A percentile compares a stretch with the other conserved stretches of the same genome.
Evolutionary conservation across 805 yeast genomes (phyloP).

Genomic region (Starmerella ratchasimensis): DNA sequence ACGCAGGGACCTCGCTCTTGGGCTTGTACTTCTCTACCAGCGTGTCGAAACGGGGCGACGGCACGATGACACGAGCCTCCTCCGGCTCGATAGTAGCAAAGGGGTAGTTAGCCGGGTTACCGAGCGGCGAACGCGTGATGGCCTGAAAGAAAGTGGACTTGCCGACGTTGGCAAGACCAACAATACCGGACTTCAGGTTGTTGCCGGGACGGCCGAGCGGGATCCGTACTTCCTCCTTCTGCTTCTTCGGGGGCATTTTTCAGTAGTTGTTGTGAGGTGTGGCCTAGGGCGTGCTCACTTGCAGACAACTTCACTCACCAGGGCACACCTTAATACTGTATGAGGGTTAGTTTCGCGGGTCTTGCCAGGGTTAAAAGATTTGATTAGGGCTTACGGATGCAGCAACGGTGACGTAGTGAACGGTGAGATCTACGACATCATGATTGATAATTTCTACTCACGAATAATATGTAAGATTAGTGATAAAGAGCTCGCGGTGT

Average conservation of each 20-base stretch:
- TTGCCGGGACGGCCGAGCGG: constrained; percentile 75
- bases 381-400: too few relatives aligned
- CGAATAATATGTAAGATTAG: too few relatives aligned
- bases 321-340: too few relatives aligned
- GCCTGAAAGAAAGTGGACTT: constrained; percentile 97
- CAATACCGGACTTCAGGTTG: constrained; percentile 69
- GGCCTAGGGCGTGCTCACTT: neutral
- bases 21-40: constrained; percentile 63
- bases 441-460: too few relatives aligned
- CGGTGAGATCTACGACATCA: too few relatives aligned
- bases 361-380: too few relatives aligned
- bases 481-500: too few relatives aligned
- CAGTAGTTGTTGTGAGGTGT: neutral
- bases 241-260: constrained; percentile 63
- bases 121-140: constrained; percentile 80
- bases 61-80: constrained; percentile 91
- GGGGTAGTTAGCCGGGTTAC: constrained; percentile 96
- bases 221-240: constrained; percentile 55
- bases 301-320: too few relatives aligned
- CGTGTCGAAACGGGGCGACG: constrained; percentile 74
- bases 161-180: constrained; percentile 77
- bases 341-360: too few relatives aligned
- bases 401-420: too few relatives aligned
- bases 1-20: constrained; percentile 79
- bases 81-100: constrained; percentile 97